Base-by-base conservation (phyloP, 2,329 filamentous ascomycete genomes). In the Anisogramma anomala region DNA sequence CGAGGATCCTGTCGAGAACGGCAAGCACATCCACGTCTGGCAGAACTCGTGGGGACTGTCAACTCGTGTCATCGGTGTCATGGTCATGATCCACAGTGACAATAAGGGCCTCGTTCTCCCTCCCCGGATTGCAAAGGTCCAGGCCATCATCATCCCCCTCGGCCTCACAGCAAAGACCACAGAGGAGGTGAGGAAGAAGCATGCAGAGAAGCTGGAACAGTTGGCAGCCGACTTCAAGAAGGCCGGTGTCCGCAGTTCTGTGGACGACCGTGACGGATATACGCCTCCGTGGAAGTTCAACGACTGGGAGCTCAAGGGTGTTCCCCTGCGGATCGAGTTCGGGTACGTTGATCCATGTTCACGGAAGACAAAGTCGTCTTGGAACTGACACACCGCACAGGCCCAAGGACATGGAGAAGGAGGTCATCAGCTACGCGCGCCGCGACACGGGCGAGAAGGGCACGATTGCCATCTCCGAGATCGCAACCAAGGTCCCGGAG, bases 21-120 rank as follows among this genome's bases (percentile, higher is more conserved):
- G 84, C 50, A 73, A 80, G 52, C 80, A 86, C 55, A 68, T 95
- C 42, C 69, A 89, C 57, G 88, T 96, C 43, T 96, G 89, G 88
- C 91, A 98, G 63, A 98, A 98, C 70, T 95, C 87, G 11, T 98
- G 91, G 91, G 91, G 91, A 64, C 76, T 98, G 47, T 96, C 89
- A 1, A 98, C 91, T 41, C 86, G 91, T 59, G 86, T 89, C 43
- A 94, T 98, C 51, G 93, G 91, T 67, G 87, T 96, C 60, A 96
- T 96, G 89, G 84, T 95, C 56, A 91, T 98, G 79, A 87, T 94
- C 47, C 91, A 98, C 65, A 82, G 87, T 55, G 91, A 98, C 59
- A 83, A 98, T 67, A 89, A 89, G 64, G 91, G 91, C 49, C 73
- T 98, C 14, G 87, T 96, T 48, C 78, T 96, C 39, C 91, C 91